A percentile compares a stretch with the other conserved stretches of the same genome.
These are phyloP conservation scores for Fusarium kyushuense DNA, from an alignment of 2,329 filamentous ascomycete genomes.

Conservation along the genomic window DNA sequence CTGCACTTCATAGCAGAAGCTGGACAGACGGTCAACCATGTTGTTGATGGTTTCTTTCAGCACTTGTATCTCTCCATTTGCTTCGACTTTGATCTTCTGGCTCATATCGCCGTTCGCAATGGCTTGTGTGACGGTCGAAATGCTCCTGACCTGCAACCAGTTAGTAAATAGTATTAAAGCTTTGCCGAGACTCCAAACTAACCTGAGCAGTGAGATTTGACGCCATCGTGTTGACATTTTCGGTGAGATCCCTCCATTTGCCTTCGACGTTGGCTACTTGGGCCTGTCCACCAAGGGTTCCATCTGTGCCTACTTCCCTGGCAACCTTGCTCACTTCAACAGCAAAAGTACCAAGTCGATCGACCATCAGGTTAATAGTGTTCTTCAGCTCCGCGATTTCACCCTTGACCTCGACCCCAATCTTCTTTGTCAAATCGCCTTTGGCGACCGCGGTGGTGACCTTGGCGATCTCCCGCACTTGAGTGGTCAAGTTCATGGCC, in stretches of 20 bases:
- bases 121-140: conserved; percentile 93
- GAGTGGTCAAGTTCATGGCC: conserved; percentile 97
- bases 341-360: conserved; percentile 94
- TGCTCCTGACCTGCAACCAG: conserved; percentile 77
- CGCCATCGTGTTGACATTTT: conserved; percentile 85
- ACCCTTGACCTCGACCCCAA: conserved; percentile 90
- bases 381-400: conserved; percentile 96
- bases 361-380: conserved; percentile 99
- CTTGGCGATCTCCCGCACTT: conserved; percentile 96
- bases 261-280: conserved; percentile 95
- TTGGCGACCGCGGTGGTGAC: conserved; percentile 96
- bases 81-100: conserved; percentile 94
- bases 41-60: conserved; percentile 98
- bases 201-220: conserved; percentile 75
- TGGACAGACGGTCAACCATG: conserved; percentile 95
- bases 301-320: conserved; percentile 95
- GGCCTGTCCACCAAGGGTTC: conserved; percentile 92
- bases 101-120: conserved; percentile 97
- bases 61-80: conserved; percentile 92
- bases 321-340: conserved; percentile 97
- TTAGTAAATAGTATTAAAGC: conserved; percentile 11
- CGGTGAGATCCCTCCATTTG: conserved; percentile 97
- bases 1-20: conserved; percentile 96
- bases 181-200: conserved; percentile 37
- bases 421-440: conserved; percentile 95